Evolutionary conservation across 2,329 filamentous ascomycete species (phyloP).

Genomic region (Cadophora malorum): DNA sequence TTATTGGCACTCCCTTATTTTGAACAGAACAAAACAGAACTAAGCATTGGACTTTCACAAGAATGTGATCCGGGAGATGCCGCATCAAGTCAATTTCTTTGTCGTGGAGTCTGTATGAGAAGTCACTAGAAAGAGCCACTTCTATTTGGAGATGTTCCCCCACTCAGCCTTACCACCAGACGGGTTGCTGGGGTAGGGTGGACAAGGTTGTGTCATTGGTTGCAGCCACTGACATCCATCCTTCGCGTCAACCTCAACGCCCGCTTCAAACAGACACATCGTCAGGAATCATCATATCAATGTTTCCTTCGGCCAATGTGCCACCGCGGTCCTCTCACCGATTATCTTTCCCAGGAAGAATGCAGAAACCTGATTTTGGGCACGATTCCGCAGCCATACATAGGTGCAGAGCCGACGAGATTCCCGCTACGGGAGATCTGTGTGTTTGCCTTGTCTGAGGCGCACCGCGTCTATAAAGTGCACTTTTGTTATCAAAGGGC

Average conservation of each 20-base stretch:
- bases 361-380: conserved; percentile 6
- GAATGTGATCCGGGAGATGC: not conserved
- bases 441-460: conserved; percentile 14
- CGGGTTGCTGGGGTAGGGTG: not conserved
- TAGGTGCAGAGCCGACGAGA: not conserved
- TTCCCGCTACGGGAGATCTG: not conserved
- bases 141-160: not conserved
- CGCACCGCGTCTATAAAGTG: conserved; percentile 10
- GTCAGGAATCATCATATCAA: not conserved
- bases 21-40: not conserved
- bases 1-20: not conserved
- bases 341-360: not conserved
- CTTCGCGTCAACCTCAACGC: conserved; percentile 5
- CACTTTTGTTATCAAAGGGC: conserved; percentile 6
- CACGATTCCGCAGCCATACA: conserved; percentile 2
- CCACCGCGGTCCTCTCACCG: not conserved
- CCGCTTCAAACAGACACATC: not conserved
- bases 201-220: not conserved
- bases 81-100: not conserved
- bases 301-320: not conserved
- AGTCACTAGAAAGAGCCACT: not conserved
- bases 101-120: not conserved
- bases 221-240: not conserved
- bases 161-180: conserved; percentile 19
- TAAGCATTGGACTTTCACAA: not conserved